Conservation (phyloP, 495 filamentous ascomycete species). For the Penicillium riverlandense region DNA sequence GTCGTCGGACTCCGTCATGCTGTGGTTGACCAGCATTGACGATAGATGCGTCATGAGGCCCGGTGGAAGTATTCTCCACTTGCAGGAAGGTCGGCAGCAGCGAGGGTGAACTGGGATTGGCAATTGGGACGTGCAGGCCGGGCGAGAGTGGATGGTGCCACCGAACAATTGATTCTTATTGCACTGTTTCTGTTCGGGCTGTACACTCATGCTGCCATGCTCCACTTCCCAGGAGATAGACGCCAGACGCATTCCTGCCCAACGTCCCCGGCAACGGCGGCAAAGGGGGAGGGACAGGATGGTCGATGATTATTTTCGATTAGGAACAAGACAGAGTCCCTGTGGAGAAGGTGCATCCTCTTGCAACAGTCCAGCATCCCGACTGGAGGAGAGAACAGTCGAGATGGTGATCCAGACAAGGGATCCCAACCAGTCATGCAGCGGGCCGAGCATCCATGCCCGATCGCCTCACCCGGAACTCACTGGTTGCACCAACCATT, state of each 20-base stretch:
- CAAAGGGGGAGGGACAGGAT: constrained; percentile 12
- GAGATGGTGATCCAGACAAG: too few species aligned
- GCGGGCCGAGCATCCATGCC: constrained; percentile 18
- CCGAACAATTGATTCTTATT: constrained; percentile 8
- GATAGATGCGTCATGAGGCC: constrained; percentile 25
- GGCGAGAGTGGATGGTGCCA: constrained; percentile 16
- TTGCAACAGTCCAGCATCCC: background rate
- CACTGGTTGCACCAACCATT: too few species aligned
- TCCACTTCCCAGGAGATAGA: background rate
- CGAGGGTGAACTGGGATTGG: constrained; percentile 13
- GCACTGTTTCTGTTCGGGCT: constrained; percentile 1
- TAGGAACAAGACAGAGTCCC: background rate
- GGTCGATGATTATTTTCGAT: too few species aligned
- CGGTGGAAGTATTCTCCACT: constrained; percentile 22
- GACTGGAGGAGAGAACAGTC: too few species aligned
- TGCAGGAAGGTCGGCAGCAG: constrained; percentile 16
- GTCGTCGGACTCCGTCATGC: constrained; percentile 21
- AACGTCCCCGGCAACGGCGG: constrained; percentile 29
- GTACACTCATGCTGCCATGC: constrained; percentile 1
- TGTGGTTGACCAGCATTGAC: constrained; percentile 13
- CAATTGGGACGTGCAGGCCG: constrained; percentile 10
- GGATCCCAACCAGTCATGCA: constrained; percentile 1
- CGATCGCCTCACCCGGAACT: too few species aligned
- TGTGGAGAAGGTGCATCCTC: constrained; percentile 1
- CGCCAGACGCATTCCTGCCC: constrained; percentile 28